These are phyloP conservation scores for Globisporangium polare DNA, from an alignment of 352 stramenopile genomes.

Conservation along the genomic window DNA sequence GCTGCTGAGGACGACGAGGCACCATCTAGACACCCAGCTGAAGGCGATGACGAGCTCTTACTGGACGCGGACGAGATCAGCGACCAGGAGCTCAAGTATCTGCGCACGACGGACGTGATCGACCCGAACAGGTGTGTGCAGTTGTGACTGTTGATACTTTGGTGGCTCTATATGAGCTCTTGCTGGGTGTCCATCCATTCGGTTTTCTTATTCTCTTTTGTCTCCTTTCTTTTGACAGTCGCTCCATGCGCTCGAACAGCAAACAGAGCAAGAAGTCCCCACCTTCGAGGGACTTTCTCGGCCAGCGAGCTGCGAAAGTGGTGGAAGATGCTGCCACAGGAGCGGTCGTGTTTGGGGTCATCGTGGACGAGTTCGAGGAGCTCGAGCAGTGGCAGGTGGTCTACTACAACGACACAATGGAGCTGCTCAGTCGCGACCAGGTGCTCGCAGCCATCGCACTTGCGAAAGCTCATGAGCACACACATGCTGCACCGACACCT, in stretches of 20 bases:
- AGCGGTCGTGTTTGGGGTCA: conserved; percentile 41
- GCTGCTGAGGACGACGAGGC: conserved; percentile 9
- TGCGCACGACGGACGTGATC: conserved; percentile 51
- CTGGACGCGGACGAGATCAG: conserved; percentile 21
- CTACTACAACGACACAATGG: conserved; percentile 50
- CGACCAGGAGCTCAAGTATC: conserved; percentile 38
- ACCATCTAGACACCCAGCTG: neutral
- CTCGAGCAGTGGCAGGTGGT: conserved; percentile 43
- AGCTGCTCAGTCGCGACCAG: conserved; percentile 28
- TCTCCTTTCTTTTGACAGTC: neutral
- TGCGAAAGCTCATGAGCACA: conserved; percentile 22
- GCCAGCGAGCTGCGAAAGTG: conserved; percentile 39
- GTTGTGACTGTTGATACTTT: neutral
- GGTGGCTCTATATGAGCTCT: neutral
- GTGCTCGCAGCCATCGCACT: conserved; percentile 27
- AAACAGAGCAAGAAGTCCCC: neutral
- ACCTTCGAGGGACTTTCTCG: conserved; percentile 23
- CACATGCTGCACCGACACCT: neutral
- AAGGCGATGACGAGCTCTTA: neutral
- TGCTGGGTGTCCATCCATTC: neutral
- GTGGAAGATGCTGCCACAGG: conserved; percentile 23
- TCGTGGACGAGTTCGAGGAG: conserved; percentile 27
- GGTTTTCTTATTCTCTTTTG: neutral
- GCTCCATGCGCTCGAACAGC: conserved; percentile 26
- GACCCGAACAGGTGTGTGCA: conserved; percentile 41